Conservation (phyloP, 495 filamentous ascomycete genomes). For the Parachaetomium inaequale region DNA sequence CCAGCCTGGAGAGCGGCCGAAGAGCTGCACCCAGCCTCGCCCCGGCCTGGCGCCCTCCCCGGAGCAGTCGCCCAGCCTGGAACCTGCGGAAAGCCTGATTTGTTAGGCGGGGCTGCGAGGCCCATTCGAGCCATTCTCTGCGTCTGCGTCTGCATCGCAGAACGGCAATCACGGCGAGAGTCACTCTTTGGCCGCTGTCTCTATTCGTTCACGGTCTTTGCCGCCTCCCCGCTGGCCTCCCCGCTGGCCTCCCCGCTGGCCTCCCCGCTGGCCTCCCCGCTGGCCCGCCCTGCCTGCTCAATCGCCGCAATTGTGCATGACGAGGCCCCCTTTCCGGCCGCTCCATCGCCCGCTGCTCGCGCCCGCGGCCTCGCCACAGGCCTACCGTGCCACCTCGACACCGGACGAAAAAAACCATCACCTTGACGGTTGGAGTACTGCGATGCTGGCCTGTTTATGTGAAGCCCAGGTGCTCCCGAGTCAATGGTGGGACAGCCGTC, state of each 20-base stretch:
- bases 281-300: neutral
- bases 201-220: neutral
- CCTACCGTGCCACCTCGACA: neutral
- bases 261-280: neutral
- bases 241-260: neutral
- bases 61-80: neutral
- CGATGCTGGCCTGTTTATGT: neutral
- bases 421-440: neutral
- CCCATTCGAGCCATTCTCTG: neutral
- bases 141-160: too few species aligned
- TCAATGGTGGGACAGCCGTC: neutral
- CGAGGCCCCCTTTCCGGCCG: neutral
- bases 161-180: neutral
- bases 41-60: neutral
- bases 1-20: neutral
- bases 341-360: neutral
- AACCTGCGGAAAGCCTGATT: neutral
- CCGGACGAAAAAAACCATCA: neutral
- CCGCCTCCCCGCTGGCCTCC: neutral
- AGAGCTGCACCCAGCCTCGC: constrained; percentile 1
- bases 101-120: neutral
- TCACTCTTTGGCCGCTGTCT: neutral
- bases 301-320: neutral
- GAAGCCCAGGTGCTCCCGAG: neutral
- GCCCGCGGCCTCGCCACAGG: constrained; percentile 6